These are phyloP conservation scores for Eutrema yunnanense DNA, from an alignment of 345 rosid genomes.

Conservation along the genomic window DNA sequence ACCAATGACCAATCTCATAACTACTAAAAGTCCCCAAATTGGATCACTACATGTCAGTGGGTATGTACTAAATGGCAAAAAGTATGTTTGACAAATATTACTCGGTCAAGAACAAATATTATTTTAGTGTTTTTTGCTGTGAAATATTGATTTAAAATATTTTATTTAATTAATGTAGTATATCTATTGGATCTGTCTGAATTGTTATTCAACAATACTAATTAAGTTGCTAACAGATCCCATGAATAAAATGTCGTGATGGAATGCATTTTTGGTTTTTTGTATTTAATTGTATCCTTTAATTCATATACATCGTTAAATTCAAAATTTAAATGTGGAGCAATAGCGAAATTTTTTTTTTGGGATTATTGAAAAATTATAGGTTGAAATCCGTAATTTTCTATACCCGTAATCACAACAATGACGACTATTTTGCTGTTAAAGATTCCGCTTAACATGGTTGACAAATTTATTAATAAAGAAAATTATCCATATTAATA, in stretches of 20 bases:
- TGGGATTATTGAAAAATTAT: too few species aligned
- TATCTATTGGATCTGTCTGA: not conserved
- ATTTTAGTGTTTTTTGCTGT: not conserved
- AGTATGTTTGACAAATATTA: not conserved
- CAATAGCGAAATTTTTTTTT: not conserved
- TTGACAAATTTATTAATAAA: constrained; percentile 8
- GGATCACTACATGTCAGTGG: not conserved
- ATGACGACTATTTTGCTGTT: not conserved
- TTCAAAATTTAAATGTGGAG: not conserved
- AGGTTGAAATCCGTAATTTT: too few species aligned
- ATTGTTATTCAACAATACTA: not conserved
- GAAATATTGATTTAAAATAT: not conserved
- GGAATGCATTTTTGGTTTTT: not conserved
- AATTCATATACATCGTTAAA: not conserved
- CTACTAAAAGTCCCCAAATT: not conserved
- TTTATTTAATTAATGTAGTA: too few species aligned
- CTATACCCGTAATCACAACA: not conserved
- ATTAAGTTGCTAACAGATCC: not conserved
- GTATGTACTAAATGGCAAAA: not conserved
- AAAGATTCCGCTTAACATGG: constrained; percentile 12
- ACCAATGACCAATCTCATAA: not conserved
- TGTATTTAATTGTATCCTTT: not conserved
- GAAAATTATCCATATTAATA: not conserved
- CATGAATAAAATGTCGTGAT: not conserved
- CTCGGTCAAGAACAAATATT: too few species aligned